Evolutionary conservation across 306 rosid species (phyloP).

Genomic region (cucumber (Cucumis sativus)): DNA sequence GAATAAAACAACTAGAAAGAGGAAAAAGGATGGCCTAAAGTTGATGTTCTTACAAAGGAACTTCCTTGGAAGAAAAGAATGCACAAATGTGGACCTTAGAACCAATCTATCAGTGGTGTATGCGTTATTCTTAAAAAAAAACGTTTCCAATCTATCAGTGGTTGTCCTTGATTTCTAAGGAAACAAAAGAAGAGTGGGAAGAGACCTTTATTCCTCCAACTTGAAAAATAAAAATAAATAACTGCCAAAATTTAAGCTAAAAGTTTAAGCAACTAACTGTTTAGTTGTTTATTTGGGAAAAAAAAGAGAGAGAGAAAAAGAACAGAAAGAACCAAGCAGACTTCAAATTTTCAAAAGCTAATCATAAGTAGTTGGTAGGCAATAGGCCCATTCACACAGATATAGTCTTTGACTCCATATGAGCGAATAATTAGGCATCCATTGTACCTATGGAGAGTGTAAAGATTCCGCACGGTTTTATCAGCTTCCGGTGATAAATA

Average conservation of each 20-base stretch:
- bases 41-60: neutral
- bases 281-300: neutral
- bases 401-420: neutral
- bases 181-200: neutral
- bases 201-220: neutral
- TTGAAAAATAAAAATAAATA: neutral
- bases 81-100: neutral
- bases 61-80: neutral
- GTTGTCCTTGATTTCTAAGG: neutral
- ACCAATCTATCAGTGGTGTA: too few relatives aligned
- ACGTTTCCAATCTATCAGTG: neutral
- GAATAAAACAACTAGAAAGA: neutral
- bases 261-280: neutral
- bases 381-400: neutral
- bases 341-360: neutral
- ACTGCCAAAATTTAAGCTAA: neutral
- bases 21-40: neutral
- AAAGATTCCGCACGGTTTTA: conserved; percentile 78
- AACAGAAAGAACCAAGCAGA: neutral
- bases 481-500: conserved; percentile 97
- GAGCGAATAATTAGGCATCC: conserved; percentile 1
- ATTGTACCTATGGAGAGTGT: conserved; percentile 88
- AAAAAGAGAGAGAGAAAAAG: neutral
- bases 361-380: neutral
- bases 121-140: neutral